These are phyloP conservation scores for Meira miltonrushii DNA, from an alignment of 1,284 basidiomycete genomes.

Conservation along the genomic window DNA sequence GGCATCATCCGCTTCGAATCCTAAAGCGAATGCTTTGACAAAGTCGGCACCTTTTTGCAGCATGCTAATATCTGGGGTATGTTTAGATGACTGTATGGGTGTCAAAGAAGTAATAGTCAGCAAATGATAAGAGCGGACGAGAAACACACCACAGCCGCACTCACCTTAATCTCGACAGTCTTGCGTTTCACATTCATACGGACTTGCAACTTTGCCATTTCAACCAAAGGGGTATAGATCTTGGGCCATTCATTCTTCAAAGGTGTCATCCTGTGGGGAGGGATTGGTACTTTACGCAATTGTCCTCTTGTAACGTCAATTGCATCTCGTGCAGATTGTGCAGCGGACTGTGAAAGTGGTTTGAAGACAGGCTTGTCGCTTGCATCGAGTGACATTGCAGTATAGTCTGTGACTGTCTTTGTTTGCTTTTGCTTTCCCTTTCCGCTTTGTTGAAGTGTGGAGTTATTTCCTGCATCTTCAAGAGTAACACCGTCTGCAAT, in stretches of 20 bases:
- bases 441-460: background rate
- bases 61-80: conserved; percentile 59
- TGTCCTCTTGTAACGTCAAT: conserved; percentile 18
- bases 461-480: background rate
- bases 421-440: conserved; percentile 4
- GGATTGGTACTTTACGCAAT: conserved; percentile 66
- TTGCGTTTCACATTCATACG: conserved; percentile 88
- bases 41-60: conserved; percentile 98
- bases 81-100: conserved; percentile 73
- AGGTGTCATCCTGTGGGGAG: conserved; percentile 94
- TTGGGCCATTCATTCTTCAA: conserved; percentile 96
- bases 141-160: conserved; percentile 43
- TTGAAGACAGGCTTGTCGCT: conserved; percentile 12
- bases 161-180: conserved; percentile 83
- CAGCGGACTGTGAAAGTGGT: conserved; percentile 6
- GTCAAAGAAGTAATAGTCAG: background rate
- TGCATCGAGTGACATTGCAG: conserved; percentile 13
- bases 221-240: conserved; percentile 90
- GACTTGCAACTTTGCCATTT: conserved; percentile 88
- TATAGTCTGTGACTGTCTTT: conserved; percentile 2
- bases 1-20: conserved; percentile 81
- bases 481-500: conserved; percentile 1
- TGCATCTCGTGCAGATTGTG: conserved; percentile 8
- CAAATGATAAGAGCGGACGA: background rate
- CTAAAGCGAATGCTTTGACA: conserved; percentile 86